Evolutionary conservation across 1,139 yeast genomes (phyloP), one percentile per base, ranked within the genome.

Genomic region (Citeromyces hawaiiensis): DNA sequence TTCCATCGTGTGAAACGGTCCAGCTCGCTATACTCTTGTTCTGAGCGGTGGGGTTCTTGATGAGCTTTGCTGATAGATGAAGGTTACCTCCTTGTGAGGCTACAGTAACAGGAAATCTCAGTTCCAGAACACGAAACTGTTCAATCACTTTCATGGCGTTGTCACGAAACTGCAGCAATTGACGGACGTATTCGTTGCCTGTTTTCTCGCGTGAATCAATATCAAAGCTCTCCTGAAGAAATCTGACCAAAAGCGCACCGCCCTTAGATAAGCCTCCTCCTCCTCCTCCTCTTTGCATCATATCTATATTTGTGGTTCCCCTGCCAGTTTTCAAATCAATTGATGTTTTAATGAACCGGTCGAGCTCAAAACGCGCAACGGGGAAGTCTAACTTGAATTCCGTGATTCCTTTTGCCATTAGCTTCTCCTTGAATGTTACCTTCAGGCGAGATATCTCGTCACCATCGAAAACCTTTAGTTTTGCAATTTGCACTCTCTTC

Each of bases 381-480:
- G 37, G 32, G 17, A 30, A 18, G 3, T 18, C 11, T 4, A 16
- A 11, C 10, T 23, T 14, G 6, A 23, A 9, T 7, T 18, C 11
- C 10, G 25, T 18, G 16, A 23, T 30, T 7, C 13, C 32, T 4
- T 36, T 25, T 7, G 10, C 31, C 32, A 18, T 19, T 11, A 36
- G 9, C 29, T 23, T 21, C 8, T 23, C 31, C 5, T 11, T 4
- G 32, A 42, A 35, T 13, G 40, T 16, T n/a, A 16, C 9, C 35
- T 36, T 14, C 36, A 40, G 16, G 9, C 7, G 11, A 2, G 25
- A 19, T 27, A 42, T 31, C 3, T 40, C 44, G 1, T 30, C 35
- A 2, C n/a, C 6, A 1, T 21, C 15, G 32, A 23, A 42, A 10
- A 38, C 25, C 36, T 40, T 33, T 25, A 35, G 38, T 2, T 40